These are phyloP conservation scores for Solanum pennellii DNA, from an alignment of 257 asterid genomes.

Conservation along the genomic window DNA sequence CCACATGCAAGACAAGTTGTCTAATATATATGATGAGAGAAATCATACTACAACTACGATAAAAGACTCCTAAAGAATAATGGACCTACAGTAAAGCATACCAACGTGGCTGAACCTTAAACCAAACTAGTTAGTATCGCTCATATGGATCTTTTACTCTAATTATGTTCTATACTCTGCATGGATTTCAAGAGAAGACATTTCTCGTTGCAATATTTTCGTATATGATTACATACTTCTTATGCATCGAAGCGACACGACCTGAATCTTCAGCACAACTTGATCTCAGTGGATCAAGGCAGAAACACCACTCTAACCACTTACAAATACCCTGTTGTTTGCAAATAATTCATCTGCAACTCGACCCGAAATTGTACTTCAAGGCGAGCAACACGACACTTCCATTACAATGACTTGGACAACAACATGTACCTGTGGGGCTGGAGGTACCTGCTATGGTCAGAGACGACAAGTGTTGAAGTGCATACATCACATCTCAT, in stretches of 20 bases:
- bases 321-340: background rate
- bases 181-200: background rate
- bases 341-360: background rate
- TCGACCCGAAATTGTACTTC: background rate
- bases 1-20: background rate
- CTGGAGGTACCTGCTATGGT: background rate
- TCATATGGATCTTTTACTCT: background rate
- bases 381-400: background rate
- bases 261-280: background rate
- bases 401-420: background rate
- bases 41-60: background rate
- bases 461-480: background rate
- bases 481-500: background rate
- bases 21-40: background rate
- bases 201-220: background rate
- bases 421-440: background rate
- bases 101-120: background rate
- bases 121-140: background rate
- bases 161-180: background rate
- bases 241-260: background rate
- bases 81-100: background rate
- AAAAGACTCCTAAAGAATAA: background rate
- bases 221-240: background rate
- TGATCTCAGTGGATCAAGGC: background rate
- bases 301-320: background rate